phyloP scores from a whole-genome alignment of 305 asterid species.

The Fraxinus angustifolia region DNA sequence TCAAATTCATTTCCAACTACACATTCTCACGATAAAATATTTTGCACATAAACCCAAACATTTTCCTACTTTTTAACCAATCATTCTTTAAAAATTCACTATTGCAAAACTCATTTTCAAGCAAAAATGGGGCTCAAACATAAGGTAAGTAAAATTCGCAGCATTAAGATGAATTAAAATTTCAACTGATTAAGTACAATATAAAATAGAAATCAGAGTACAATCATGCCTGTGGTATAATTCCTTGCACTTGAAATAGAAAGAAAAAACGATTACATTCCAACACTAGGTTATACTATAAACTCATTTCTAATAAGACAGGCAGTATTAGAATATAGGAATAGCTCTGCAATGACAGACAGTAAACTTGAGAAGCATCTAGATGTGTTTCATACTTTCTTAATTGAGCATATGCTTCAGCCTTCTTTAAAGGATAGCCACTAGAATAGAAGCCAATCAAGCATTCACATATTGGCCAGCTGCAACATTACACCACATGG shows the following conservation, averaged over 20 bases:
- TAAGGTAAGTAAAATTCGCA: not conserved
- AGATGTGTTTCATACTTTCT: constrained; percentile 58
- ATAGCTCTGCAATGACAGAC: not conserved
- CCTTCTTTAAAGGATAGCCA: constrained; percentile 84
- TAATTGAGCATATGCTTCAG: constrained; percentile 80
- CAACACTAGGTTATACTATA: not conserved
- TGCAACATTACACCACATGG: constrained; percentile 29
- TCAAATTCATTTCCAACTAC: not conserved
- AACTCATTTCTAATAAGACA: not conserved
- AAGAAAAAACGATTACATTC: not conserved
- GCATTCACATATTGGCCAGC: constrained; percentile 95
- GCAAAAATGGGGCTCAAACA: not conserved
- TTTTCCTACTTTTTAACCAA: not conserved
- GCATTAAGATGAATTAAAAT: not conserved
- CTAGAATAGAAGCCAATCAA: constrained; percentile 84
- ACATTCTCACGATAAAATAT: not conserved
- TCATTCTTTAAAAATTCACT: not conserved
- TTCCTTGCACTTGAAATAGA: not conserved
- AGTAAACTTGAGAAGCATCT: not conserved
- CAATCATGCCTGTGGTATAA: not conserved
- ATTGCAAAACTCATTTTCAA: not conserved
- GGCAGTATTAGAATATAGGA: not conserved
- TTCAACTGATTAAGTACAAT: not conserved
- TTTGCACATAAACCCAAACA: not conserved
- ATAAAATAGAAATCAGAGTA: not conserved